Evolutionary conservation across 2,329 filamentous ascomycete species (phyloP), one percentile per base, ranked within the genome.

Genomic region (Ophiosphaerella korrae): DNA sequence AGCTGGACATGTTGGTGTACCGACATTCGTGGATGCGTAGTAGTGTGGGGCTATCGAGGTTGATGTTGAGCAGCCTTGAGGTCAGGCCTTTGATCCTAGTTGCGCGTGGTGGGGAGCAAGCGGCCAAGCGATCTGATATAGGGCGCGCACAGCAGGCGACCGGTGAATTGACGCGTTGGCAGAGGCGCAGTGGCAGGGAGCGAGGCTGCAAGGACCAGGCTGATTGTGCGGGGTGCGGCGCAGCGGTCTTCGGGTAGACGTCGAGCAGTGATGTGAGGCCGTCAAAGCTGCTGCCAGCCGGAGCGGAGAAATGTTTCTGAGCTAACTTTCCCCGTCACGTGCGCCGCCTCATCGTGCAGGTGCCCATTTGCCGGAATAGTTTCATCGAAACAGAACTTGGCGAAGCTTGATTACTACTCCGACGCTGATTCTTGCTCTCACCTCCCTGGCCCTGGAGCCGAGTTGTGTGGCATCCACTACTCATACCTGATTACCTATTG

Each of bases 1-100:
- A 72, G 70, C 68, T 77, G 76, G 74, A 77, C 78, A 80, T 80
- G 71, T 70, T 80, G 77, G 75, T 74, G 64, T 65, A 70, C 67
- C 73, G 76, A 78, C 77, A 78, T 78, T 71, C 66, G 67, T 50
- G 52, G 49, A 48, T 32, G 50, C 36, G 46, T 42, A 52, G 52
- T 48, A 50, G 52, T 54, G 53, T 55, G 45, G 57, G 18, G 55
- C 24, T 42, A 53, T 52, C 48, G 42, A 50, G 36, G 57, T 38
- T 38, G 29, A 55, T 50, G 51, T 55, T 47, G 49, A 51, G 48
- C 41, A 57, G 56, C 42, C 58, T 55, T 50, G 52, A 56, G 39
- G 51, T 36, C 41, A 47, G 56, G 53, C 49, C 11, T 52, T 45
- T 46, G 36, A 36, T 48, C 36, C 35, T 35, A 43, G 35, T 50